Evolutionary conservation across 495 filamentous ascomycete genomes (phyloP), one percentile per base, ranked within the genome.

Genomic region (Penicillium robsamsonii): DNA sequence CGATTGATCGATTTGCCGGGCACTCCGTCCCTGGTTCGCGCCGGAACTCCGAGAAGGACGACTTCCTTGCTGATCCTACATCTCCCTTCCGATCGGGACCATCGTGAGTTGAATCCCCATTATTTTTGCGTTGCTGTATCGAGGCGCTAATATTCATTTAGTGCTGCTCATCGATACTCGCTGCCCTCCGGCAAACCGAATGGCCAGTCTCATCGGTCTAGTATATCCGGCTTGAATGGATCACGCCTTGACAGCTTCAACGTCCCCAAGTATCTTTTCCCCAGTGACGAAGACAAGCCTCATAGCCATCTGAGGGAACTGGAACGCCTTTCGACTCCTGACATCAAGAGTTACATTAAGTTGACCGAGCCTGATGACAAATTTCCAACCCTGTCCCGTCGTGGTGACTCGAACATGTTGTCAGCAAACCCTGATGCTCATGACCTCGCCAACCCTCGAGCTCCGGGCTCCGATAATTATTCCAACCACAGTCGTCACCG

Each of bases 11-110:
- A 3, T 76, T 78, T 41, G 68, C 68, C 3, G 93, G 91, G 15
- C 88, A 89, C 64, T 97, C 93, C 40, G 85, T 96, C 31, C 93
- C 93, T 22, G 84, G 86, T 30, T 92, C 92, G 59, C 81, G 92
- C 58, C 88, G 94, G 17, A 79, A 79, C 56, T 79, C 76, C 3
- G 76, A 79, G 51, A 75, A 77, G 57, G 75, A 79, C 12, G 75
- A 75, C 7, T 75, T 74, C 38, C 55, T 66, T 25, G 55, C 70
- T 37, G 71, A 76, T 25, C 63, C 68, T 31, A 50, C 63, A 3
- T 66, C 72, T 11, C 61, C 69, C 20, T 72, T 71, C 43, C 73
- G 75, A 0, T 64, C 72, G 8, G 69, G 64, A 5, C 68, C 69
- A 33, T 70, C 70, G 76, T 79, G 68, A 78, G 76, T 73, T 15